phyloP scores from a whole-genome alignment of 352 stramenopile species.

The Phytophthora megakarya region DNA sequence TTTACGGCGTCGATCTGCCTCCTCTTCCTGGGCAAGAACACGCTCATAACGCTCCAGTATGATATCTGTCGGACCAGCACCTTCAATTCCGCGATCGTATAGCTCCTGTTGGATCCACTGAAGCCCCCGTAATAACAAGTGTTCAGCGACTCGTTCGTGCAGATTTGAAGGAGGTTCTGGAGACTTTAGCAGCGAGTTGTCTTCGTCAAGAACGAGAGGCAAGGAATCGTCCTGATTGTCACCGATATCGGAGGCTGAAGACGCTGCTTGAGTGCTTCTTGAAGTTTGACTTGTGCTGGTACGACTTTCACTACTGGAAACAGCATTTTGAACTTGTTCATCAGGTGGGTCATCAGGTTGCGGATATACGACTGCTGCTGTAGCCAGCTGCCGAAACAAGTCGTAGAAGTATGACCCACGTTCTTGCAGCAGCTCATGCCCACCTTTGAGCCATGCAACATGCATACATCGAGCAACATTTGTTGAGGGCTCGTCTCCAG shows the following conservation, averaged over 20 bases:
- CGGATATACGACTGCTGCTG: not conserved
- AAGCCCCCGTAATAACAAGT: constrained; percentile 47
- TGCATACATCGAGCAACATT: constrained; percentile 35
- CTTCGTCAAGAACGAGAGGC: not conserved
- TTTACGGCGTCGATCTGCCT: constrained; percentile 8
- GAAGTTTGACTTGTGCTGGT: not conserved
- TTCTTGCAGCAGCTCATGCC: constrained; percentile 76
- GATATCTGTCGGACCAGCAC: constrained; percentile 42
- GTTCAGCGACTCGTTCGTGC: constrained; percentile 27
- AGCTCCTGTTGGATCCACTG: constrained; percentile 85
- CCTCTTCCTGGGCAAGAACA: constrained; percentile 45
- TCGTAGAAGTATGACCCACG: constrained; percentile 55
- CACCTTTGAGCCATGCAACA: constrained; percentile 77
- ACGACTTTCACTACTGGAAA: not conserved
- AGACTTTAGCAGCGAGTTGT: not conserved
- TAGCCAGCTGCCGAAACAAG: constrained; percentile 52
- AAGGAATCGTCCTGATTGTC: not conserved
- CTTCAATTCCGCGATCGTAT: constrained; percentile 72
- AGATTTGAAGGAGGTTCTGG: constrained; percentile 2
- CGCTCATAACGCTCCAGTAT: constrained; percentile 57
- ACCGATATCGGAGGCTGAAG: not conserved
- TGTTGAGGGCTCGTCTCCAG: not conserved
- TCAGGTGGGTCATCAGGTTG: not conserved
- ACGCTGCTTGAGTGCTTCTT: not conserved
- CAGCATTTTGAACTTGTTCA: not conserved